Evolutionary conservation across 2,329 filamentous ascomycete genomes (phyloP).

Genomic region (Botryosphaeria dothidea): DNA sequence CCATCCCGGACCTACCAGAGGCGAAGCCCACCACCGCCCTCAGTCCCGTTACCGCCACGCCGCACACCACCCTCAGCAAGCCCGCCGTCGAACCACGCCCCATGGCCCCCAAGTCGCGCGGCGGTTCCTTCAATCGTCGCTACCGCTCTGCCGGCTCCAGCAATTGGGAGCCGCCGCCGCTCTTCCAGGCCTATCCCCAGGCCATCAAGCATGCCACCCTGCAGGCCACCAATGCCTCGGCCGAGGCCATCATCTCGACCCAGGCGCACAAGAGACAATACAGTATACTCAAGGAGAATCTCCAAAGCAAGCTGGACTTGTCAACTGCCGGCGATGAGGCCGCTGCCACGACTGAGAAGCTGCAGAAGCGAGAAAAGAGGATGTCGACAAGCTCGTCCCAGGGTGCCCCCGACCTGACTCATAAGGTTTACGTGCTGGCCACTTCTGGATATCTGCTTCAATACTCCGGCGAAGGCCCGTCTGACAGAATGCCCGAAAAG

Average conservation of each 20-base stretch:
- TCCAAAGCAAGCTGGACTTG: slow-evolving; percentile 31
- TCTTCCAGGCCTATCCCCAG: slow-evolving; percentile 87
- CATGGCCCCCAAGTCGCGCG: slow-evolving; percentile 6
- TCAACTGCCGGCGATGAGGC: slow-evolving; percentile 28
- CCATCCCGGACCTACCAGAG: slow-evolving; percentile 30
- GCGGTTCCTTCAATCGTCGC: slow-evolving; percentile 1
- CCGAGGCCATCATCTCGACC: slow-evolving; percentile 68
- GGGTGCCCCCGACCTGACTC: slow-evolving; percentile 63
- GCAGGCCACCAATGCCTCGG: slow-evolving; percentile 65
- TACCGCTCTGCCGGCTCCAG: slow-evolving; percentile 29
- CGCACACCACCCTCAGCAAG: background rate
- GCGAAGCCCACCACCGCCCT: slow-evolving; percentile 16
- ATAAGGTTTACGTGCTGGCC: slow-evolving; percentile 71
- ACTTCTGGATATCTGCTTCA: slow-evolving; percentile 73
- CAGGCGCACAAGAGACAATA: slow-evolving; percentile 55
- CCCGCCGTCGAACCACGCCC: background rate
- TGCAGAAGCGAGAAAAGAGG: slow-evolving; percentile 42
- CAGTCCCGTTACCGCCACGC: slow-evolving; percentile 13
- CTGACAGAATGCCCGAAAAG: slow-evolving; percentile 73
- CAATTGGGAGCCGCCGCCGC: slow-evolving; percentile 59
- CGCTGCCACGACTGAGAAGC: slow-evolving; percentile 29
- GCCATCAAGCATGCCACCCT: slow-evolving; percentile 74
- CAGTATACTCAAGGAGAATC: slow-evolving; percentile 39
- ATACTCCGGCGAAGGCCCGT: slow-evolving; percentile 69
- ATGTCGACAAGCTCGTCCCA: slow-evolving; percentile 37